Percentiles rank a stretch among this genome's conserved stretches.
Conservation (phyloP, 73 alveolate species). For the Symbiodinium natans region DNA sequence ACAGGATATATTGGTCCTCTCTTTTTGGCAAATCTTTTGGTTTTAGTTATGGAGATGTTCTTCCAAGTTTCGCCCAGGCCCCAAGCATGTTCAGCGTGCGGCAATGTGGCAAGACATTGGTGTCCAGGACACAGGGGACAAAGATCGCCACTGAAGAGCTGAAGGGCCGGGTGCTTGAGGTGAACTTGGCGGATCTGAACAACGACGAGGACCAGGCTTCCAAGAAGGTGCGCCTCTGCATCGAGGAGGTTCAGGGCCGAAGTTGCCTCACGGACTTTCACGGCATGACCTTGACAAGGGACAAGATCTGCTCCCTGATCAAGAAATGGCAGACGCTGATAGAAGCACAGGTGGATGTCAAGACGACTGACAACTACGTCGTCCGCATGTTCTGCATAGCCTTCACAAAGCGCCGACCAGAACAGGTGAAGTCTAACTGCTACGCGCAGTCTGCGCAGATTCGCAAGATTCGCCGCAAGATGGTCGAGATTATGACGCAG, state of each 20-base stretch:
- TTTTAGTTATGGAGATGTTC: neutral
- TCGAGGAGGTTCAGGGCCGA: constrained; percentile 97
- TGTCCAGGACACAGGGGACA: constrained; percentile 97
- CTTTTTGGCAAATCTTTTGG: neutral
- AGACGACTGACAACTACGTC: constrained; percentile 97
- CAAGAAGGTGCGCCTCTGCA: constrained; percentile 97
- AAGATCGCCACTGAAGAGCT: constrained; percentile 95
- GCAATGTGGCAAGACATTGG: constrained; percentile 97
- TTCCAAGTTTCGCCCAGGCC: constrained; percentile 12
- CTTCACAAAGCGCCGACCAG: constrained; percentile 96
- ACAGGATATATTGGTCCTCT: neutral
- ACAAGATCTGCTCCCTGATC: constrained; percentile 97
- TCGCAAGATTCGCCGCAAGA: constrained; percentile 97
- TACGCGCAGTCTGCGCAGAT: constrained; percentile 97
- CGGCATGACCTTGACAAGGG: constrained; percentile 97
- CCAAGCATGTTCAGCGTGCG: constrained; percentile 97
- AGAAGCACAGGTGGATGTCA: constrained; percentile 97
- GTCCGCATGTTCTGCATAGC: constrained; percentile 97
- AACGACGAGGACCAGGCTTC: constrained; percentile 95
- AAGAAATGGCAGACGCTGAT: constrained; percentile 97
- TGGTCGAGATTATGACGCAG: constrained; percentile 97
- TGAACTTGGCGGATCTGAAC: constrained; percentile 97
- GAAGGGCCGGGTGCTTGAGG: constrained; percentile 96
- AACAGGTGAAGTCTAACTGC: constrained; percentile 97
- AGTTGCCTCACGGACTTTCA: constrained; percentile 93